Evolutionary conservation across 2,329 filamentous ascomycete species (phyloP).

Genomic region (Trichoderma hamatum): DNA sequence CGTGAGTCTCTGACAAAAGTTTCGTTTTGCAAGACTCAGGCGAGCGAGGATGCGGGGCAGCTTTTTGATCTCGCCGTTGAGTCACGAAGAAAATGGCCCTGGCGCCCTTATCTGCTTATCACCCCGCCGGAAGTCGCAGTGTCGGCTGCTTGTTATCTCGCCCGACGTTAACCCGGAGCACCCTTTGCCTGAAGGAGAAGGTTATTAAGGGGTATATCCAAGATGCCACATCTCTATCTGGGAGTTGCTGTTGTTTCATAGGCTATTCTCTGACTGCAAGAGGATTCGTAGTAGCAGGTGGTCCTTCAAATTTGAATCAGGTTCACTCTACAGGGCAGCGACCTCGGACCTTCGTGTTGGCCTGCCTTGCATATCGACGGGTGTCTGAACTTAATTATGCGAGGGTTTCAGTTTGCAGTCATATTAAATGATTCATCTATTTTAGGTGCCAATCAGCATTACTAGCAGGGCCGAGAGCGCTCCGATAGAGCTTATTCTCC

Average conservation of each 20-base stretch:
- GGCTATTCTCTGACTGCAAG: not conserved
- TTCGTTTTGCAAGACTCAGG: not conserved
- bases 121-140: slow-evolving; percentile 25
- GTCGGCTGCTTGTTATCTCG: not conserved
- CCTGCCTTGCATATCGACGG: not conserved
- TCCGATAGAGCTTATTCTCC: not conserved
- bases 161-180: slow-evolving; percentile 17
- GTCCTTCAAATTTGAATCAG: not conserved
- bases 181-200: slow-evolving; percentile 7
- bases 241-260: not conserved
- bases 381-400: too few relatives aligned
- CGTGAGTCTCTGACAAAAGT: not conserved
- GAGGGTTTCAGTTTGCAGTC: not conserved
- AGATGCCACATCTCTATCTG: not conserved
- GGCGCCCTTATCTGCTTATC: slow-evolving; percentile 28
- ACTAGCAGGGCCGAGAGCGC: not conserved
- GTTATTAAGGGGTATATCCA: not conserved
- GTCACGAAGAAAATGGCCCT: slow-evolving; percentile 21
- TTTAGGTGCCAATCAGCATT: not conserved
- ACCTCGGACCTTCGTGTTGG: not conserved
- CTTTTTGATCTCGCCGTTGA: slow-evolving; percentile 20
- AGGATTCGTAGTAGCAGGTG: not conserved
- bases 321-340: not conserved
- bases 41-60: slow-evolving; percentile 19
- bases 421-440: not conserved